These are phyloP conservation scores for Penicillium sp. DNA, from an alignment of 2,329 filamentous ascomycete genomes.

Conservation along the genomic window DNA sequence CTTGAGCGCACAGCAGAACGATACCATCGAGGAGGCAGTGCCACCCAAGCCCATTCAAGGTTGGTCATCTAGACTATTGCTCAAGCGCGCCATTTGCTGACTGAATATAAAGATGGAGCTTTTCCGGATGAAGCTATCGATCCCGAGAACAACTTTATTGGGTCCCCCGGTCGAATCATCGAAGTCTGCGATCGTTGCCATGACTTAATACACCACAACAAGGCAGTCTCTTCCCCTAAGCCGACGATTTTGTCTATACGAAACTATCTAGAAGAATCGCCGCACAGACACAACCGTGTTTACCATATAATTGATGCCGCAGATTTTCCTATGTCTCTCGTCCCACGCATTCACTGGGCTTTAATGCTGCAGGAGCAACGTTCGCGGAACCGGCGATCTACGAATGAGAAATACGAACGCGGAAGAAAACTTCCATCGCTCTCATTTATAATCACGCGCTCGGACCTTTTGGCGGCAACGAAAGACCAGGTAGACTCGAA, in stretches of 20 bases:
- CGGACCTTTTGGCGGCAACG: constrained; percentile 78
- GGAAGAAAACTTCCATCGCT: constrained; percentile 74
- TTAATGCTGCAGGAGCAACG: constrained; percentile 71
- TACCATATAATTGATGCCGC: constrained; percentile 95
- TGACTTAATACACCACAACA: constrained; percentile 70
- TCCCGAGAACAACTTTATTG: constrained; percentile 20
- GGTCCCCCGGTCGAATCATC: constrained; percentile 14
- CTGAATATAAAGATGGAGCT: constrained; percentile 17
- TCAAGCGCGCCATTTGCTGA: background rate
- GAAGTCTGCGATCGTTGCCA: constrained; percentile 82
- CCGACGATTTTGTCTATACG: constrained; percentile 77
- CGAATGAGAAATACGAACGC: constrained; percentile 61
- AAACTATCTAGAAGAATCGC: constrained; percentile 82
- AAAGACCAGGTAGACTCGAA: constrained; percentile 80
- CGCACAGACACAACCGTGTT: constrained; percentile 86
- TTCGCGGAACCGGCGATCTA: constrained; percentile 75
- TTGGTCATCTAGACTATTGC: background rate
- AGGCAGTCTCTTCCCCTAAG: constrained; percentile 69
- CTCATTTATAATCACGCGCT: constrained; percentile 86
- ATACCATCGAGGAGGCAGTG: background rate
- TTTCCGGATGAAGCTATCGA: constrained; percentile 21
- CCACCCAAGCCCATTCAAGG: constrained; percentile 17
- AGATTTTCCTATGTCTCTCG: constrained; percentile 91
- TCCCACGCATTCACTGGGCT: constrained; percentile 70
- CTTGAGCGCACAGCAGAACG: background rate